Base-by-base conservation (phyloP, 805 yeast species). In the Maudiozyma bulderi region DNA sequence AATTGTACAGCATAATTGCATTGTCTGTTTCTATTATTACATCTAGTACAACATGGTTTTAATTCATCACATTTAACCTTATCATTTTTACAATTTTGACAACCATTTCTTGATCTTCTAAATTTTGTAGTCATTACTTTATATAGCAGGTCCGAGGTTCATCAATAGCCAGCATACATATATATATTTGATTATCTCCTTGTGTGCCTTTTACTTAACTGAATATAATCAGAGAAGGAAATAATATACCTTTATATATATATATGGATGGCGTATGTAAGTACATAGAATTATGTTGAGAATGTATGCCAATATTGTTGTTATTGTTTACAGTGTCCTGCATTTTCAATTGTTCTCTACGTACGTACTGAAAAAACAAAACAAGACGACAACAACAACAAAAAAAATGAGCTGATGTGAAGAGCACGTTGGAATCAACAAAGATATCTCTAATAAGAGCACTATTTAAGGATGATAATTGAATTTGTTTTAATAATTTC, bases 31-130 rank as follows among this genome's bases (percentile, higher is more conserved):
- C 73, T 63, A 52, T 75, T 78, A 1, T 58, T 40, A 59, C 95
- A 85, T 50, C 75, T 71, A 0, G 73, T 56, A 57, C 95, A 85
- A 0, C 57, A 51, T 0, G 93, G 93, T 57, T 80, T 81, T 15
- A 47, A 52, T 60, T 84, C 91, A 55, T 81, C 83, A 58, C 95
- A 85, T 62, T 85, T 84, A 35, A 80, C 74, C 59, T 81, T 82
- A 32, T 77, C 65, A 41, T 72, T 68, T 58, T 81, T 82, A 62
- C 89, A 82, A 38, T 74, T 70, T 52, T 74, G 80, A 53, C 87
- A 82, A 0, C 86, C 86, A 32, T 65, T 69, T 35, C 86, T 66
- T 29, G 81, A 75, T 45, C 85, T 66, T 10, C n/a, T 26, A 6
- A 43, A 34, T 15, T 47, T 47, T 9, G 6, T 34, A 15, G 14